Evolutionary conservation across 2,329 filamentous ascomycete genomes (phyloP).

Genomic region (Clarireedia monteithiana): DNA sequence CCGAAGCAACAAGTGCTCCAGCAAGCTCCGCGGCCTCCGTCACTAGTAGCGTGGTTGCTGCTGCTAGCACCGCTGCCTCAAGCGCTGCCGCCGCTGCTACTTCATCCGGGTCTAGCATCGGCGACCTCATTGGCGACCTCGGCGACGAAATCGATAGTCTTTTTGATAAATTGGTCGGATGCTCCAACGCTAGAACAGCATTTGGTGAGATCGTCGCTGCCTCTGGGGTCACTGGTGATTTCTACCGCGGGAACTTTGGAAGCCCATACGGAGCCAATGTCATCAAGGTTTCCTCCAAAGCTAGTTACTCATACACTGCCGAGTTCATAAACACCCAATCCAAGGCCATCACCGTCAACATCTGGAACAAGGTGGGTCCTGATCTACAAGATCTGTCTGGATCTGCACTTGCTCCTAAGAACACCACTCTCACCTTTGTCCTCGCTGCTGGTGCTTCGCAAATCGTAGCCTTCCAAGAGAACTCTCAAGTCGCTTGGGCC

Average conservation of each 20-base stretch:
- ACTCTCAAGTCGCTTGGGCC: slow-evolving; percentile 23
- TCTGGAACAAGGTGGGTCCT: slow-evolving; percentile 25
- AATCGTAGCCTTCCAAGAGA: slow-evolving; percentile 23
- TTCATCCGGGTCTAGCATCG: background rate
- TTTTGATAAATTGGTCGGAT: slow-evolving; percentile 18
- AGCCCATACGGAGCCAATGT: slow-evolving; percentile 26
- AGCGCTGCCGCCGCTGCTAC: slow-evolving; percentile 6
- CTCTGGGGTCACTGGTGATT: slow-evolving; percentile 6
- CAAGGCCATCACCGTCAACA: slow-evolving; percentile 18
- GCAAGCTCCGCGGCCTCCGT: slow-evolving; percentile 1
- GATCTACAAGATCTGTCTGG: slow-evolving; percentile 16
- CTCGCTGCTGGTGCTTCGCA: slow-evolving; percentile 20
- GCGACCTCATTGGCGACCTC: slow-evolving; percentile 2
- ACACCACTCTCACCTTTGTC: slow-evolving; percentile 20
- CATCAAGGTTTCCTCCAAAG: slow-evolving; percentile 18
- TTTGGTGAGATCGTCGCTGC: slow-evolving; percentile 16
- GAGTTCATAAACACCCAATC: slow-evolving; percentile 21
- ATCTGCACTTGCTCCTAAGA: slow-evolving; percentile 20
- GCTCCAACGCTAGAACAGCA: slow-evolving; percentile 15
- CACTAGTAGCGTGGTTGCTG: slow-evolving; percentile 1
- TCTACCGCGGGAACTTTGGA: slow-evolving; percentile 22
- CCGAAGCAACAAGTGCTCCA: background rate
- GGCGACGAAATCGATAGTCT: slow-evolving; percentile 6
- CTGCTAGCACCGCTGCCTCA: background rate
- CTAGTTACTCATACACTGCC: slow-evolving; percentile 21